Percentiles rank a stretch among this genome's conserved stretches.
Evolutionary conservation across 257 asterid species (phyloP).

Genomic region (Scutellaria baicalensis): DNA sequence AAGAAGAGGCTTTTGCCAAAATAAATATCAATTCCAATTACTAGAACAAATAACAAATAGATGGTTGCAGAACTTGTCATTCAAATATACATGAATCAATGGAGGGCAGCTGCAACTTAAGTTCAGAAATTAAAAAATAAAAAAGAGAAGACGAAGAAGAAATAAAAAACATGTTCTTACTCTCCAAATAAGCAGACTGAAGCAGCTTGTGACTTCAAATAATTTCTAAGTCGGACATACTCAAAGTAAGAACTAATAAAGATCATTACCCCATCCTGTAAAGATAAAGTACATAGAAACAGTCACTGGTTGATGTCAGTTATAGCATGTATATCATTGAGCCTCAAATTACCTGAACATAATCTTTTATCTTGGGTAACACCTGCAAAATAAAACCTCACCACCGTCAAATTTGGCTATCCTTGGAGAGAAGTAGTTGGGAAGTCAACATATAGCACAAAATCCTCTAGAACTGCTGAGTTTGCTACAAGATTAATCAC

Average conservation of each 20-base stretch:
- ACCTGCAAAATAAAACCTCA: slow-evolving; percentile 48
- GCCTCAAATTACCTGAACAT: slow-evolving; percentile 57
- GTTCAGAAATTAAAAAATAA: neutral
- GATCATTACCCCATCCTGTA: slow-evolving; percentile 83
- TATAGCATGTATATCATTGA: neutral
- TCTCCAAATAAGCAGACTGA: slow-evolving; percentile 90
- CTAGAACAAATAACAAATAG: too few species aligned
- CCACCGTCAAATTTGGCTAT: neutral
- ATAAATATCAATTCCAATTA: too few species aligned
- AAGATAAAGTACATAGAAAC: slow-evolving; percentile 2
- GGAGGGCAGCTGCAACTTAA: neutral
- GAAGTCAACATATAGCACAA: neutral
- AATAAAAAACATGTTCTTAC: slow-evolving; percentile 44
- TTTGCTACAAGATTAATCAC: neutral
- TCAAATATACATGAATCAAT: neutral
- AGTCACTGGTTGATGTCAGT: neutral
- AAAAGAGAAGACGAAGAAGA: neutral
- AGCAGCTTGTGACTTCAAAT: slow-evolving; percentile 71
- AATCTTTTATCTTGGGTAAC: slow-evolving; percentile 82
- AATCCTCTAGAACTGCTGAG: neutral
- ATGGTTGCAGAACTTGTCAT: too few species aligned
- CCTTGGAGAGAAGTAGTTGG: neutral
- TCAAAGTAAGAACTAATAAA: slow-evolving; percentile 86
- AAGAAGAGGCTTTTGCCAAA: too few species aligned
- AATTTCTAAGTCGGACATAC: slow-evolving; percentile 78